phyloP scores from a whole-genome alignment of 768 basidiomycete species.

The Psilocybe cubensis region DNA sequence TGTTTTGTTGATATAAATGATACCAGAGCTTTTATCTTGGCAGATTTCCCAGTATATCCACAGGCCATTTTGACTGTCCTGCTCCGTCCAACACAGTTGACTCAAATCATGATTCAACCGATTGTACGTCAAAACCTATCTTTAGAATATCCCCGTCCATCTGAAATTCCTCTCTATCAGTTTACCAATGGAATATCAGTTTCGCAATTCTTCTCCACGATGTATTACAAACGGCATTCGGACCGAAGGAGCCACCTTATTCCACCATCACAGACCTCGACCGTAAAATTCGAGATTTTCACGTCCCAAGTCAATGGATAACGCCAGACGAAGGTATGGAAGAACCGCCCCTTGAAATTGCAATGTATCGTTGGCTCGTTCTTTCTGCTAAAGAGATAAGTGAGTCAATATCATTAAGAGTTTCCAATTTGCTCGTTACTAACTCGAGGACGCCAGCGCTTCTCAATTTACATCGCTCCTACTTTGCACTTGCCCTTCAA shows the following conservation, averaged over 20 bases:
- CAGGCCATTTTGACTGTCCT: conserved; percentile 57
- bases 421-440: neutral
- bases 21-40: conserved; percentile 64
- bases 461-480: conserved; percentile 67
- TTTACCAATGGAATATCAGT: conserved; percentile 57
- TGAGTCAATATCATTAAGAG: conserved; percentile 22
- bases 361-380: conserved; percentile 47
- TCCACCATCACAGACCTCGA: conserved; percentile 58
- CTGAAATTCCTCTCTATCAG: conserved; percentile 31
- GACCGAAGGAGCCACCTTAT: conserved; percentile 55
- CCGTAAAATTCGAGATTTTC: conserved; percentile 61
- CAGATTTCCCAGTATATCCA: conserved; percentile 57
- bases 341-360: conserved; percentile 21
- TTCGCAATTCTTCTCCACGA: conserved; percentile 56
- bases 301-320: conserved; percentile 51
- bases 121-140: conserved; percentile 9
- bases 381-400: conserved; percentile 54
- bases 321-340: conserved; percentile 30
- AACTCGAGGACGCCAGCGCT: conserved; percentile 43
- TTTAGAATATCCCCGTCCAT: neutral
- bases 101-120: conserved; percentile 1
- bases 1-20: neutral
- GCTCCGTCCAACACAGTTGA: conserved; percentile 34
- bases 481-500: conserved; percentile 68
- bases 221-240: conserved; percentile 54